A percentile compares a stretch with the other conserved stretches of the same genome.
Evolutionary conservation across 371 early-diverging fungal species (phyloP).

Genomic region (Mucor velutinosus): DNA sequence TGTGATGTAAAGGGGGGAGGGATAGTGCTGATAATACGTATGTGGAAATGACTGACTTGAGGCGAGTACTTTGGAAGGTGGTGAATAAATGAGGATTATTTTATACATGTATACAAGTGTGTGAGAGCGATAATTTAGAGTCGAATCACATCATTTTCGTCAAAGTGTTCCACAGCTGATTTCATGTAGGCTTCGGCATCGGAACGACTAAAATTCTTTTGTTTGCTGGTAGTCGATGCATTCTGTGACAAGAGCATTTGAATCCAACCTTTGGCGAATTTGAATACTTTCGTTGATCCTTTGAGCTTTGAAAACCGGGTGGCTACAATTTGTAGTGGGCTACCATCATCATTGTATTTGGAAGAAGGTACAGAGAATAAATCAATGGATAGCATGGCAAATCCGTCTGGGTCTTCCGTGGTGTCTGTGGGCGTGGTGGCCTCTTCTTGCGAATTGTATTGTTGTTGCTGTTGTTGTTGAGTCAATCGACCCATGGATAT

Average conservation of each 20-base stretch:
- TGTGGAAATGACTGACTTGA: not conserved
- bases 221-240: not conserved
- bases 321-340: slow-evolving; percentile 29
- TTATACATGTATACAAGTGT: not conserved
- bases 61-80: not conserved
- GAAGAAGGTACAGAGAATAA: slow-evolving; percentile 26
- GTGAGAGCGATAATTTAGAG: not conserved
- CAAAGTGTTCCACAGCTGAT: slow-evolving; percentile 5
- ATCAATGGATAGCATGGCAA: slow-evolving; percentile 41
- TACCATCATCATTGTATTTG: slow-evolving; percentile 16
- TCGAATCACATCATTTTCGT: slow-evolving; percentile 8
- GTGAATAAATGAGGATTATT: not conserved
- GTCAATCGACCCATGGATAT: slow-evolving; percentile 20
- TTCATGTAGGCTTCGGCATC: slow-evolving; percentile 18
- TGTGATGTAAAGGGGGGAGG: not conserved
- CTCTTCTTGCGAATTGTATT: not conserved
- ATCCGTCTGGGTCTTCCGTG: slow-evolving; percentile 29
- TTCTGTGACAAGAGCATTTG: slow-evolving; percentile 24
- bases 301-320: slow-evolving; percentile 37
- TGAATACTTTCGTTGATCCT: slow-evolving; percentile 48
- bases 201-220: not conserved
- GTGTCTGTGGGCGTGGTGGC: not conserved
- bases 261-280: slow-evolving; percentile 51
- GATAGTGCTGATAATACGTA: not conserved
- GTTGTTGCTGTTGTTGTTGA: slow-evolving; percentile 11